Percentiles rank a stretch among this genome's conserved stretches.
Evolutionary conservation across 768 basidiomycete genomes (phyloP).

Genomic region (Filobasidium floriforme): DNA sequence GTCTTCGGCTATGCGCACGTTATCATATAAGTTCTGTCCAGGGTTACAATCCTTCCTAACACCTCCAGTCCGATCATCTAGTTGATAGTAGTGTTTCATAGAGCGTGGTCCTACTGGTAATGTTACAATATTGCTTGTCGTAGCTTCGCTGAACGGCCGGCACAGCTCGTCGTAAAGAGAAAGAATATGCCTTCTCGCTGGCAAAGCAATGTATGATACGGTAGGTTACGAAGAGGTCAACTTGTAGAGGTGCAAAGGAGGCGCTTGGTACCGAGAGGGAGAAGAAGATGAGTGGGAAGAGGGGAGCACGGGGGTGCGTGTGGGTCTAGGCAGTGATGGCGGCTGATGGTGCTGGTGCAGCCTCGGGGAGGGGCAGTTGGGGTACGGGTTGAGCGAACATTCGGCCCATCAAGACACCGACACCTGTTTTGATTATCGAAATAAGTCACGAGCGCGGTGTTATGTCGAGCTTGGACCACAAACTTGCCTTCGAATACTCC

Average conservation of each 20-base stretch:
- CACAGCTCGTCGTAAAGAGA: neutral
- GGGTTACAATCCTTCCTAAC: neutral
- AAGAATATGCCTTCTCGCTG: neutral
- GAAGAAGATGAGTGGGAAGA: neutral
- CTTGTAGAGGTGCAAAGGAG: neutral
- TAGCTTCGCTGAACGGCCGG: neutral
- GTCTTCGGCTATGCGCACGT: neutral
- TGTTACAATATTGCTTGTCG: neutral
- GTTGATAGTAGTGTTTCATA: neutral
- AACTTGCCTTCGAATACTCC: conserved; percentile 51
- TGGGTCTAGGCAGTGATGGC: conserved; percentile 2
- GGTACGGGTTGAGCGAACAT: conserved; percentile 56
- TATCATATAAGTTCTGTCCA: neutral
- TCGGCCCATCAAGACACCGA: conserved; percentile 82
- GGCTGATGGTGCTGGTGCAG: conserved; percentile 24
- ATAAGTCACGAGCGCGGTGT: no score
- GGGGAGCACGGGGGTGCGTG: neutral
- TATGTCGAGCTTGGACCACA: no score
- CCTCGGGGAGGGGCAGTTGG: conserved; percentile 34
- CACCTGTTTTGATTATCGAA: conserved; percentile 52
- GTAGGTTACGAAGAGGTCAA: neutral
- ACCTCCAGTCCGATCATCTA: neutral
- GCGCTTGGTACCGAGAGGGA: neutral
- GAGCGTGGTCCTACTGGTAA: neutral
- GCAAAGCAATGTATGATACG: neutral